Percentiles rank a stretch among this genome's conserved stretches.
Conservation (phyloP, 768 basidiomycete species). For the Tremella mesenterica region DNA sequence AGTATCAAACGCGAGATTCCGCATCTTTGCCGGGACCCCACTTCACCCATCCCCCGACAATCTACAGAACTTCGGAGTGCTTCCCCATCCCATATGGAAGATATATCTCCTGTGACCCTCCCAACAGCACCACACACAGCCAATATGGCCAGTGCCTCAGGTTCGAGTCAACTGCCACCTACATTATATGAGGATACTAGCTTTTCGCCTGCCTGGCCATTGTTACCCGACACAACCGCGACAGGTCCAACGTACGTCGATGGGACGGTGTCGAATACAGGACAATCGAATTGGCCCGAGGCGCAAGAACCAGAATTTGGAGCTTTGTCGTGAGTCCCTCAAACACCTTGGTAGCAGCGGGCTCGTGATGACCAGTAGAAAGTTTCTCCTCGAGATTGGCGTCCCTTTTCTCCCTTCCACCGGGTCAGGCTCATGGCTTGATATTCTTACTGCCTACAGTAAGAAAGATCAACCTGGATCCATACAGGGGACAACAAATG, state of each 20-base stretch:
- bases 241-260: conserved; percentile 11
- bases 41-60: conserved; percentile 20
- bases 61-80: not conserved
- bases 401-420: conserved; percentile 25
- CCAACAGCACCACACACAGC: too few relatives aligned
- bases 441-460: conserved; percentile 23
- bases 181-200: conserved; percentile 28
- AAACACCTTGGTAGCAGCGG: too few relatives aligned
- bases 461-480: conserved; percentile 7
- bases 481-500: not conserved
- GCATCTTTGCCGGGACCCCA: conserved; percentile 83
- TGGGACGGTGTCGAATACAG: not conserved
- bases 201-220: conserved; percentile 38
- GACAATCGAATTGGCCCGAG: conserved; percentile 6
- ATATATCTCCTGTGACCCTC: too few relatives aligned
- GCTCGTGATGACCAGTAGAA: too few relatives aligned
- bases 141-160: not conserved
- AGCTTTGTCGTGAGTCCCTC: conserved; percentile 27
- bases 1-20: conserved; percentile 96
- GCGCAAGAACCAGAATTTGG: conserved; percentile 34
- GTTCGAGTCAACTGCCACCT: conserved; percentile 1
- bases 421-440: conserved; percentile 24
- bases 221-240: conserved; percentile 22
- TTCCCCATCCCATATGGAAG: too few relatives aligned
- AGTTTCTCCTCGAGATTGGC: conserved; percentile 31